Evolutionary conservation across 108 stramenopile genomes (phyloP).

Genomic region (Skeletonema marinoi): DNA sequence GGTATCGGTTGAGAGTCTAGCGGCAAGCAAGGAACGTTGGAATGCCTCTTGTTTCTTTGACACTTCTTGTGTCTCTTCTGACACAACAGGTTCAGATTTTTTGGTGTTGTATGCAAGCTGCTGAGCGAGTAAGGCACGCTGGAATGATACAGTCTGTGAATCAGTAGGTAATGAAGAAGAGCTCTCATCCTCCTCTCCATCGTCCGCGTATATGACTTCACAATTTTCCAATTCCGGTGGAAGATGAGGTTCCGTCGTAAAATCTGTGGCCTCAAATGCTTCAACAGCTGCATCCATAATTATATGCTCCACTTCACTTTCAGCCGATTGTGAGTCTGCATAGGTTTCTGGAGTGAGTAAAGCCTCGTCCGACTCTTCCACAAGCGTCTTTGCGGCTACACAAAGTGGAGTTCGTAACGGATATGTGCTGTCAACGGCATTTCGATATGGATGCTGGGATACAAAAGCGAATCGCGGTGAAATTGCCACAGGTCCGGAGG

Average conservation of each 20-base stretch:
- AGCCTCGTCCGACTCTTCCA: neutral
- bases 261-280: conserved; percentile 24
- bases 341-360: conserved; percentile 34
- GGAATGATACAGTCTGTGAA: neutral
- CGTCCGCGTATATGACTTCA: conserved; percentile 15
- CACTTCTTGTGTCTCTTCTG: neutral
- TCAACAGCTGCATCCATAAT: conserved; percentile 12
- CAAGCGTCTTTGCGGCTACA: neutral
- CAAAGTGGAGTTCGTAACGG: neutral
- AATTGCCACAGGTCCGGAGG: neutral
- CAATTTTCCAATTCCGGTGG: conserved; percentile 24
- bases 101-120: neutral
- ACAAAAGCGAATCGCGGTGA: neutral
- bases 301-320: conserved; percentile 17
- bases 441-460: neutral
- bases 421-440: neutral
- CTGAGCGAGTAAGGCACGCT: neutral
- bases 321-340: conserved; percentile 20
- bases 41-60: conserved; percentile 16
- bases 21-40: conserved; percentile 11
- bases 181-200: neutral
- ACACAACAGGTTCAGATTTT: neutral
- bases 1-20: conserved; percentile 6
- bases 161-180: neutral
- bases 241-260: conserved; percentile 29